These are phyloP conservation scores for Backusella morwellensis DNA, from an alignment of 192 early-diverging fungal species.

Conservation along the genomic window DNA sequence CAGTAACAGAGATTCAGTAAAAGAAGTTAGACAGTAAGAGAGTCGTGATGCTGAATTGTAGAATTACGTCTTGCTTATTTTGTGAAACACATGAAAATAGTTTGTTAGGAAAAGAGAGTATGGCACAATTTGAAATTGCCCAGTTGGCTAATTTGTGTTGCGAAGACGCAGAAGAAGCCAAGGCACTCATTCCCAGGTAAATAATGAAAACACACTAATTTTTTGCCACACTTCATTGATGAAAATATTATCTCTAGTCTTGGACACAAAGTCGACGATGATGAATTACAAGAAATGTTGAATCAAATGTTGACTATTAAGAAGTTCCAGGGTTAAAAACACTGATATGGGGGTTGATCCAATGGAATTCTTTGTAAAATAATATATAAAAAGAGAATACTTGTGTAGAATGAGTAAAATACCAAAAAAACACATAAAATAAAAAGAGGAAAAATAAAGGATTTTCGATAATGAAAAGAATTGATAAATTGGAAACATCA, in stretches of 20 bases:
- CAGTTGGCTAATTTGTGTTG: slow-evolving; percentile 91
- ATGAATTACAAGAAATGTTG: slow-evolving; percentile 70
- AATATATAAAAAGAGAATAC: neutral
- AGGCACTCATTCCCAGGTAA: slow-evolving; percentile 87
- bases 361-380: neutral
- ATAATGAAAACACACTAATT: neutral
- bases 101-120: slow-evolving; percentile 14
- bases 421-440: neutral
- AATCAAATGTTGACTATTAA: slow-evolving; percentile 82
- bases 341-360: neutral
- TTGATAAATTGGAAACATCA: neutral
- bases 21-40: slow-evolving; percentile 75
- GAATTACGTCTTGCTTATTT: neutral
- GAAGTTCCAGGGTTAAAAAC: slow-evolving; percentile 69
- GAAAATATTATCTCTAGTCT: slow-evolving; percentile 44
- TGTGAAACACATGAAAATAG: neutral
- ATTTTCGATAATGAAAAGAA: neutral
- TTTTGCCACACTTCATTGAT: neutral
- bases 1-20: slow-evolving; percentile 82
- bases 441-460: neutral
- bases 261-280: slow-evolving; percentile 70
- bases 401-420: too few relatives aligned
- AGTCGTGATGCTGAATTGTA: neutral
- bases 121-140: slow-evolving; percentile 84
- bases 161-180: slow-evolving; percentile 89